Conservation (phyloP, 2,329 filamentous ascomycete genomes). For the Aphanocladium album region DNA sequence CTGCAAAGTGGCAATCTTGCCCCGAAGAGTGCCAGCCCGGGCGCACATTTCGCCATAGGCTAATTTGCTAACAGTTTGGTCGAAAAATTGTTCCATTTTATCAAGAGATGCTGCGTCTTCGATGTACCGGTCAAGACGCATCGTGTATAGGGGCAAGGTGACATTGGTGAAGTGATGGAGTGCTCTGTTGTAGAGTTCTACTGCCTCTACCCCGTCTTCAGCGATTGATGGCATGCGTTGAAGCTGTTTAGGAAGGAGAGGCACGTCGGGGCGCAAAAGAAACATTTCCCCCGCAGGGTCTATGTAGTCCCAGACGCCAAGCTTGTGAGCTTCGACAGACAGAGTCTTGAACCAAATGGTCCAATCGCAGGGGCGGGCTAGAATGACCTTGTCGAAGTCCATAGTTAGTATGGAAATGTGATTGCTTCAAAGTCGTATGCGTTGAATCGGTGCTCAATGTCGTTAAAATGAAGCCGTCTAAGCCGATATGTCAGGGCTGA, state of each 20-base stretch:
- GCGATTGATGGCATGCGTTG: not conserved
- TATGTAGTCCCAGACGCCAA: not conserved
- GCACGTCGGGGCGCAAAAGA: not conserved
- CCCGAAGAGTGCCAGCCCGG: not conserved
- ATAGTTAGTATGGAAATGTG: not conserved
- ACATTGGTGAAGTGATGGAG: not conserved
- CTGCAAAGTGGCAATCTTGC: not conserved
- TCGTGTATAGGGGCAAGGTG: not conserved
- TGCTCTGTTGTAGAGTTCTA: not conserved
- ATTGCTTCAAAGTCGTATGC: not conserved
- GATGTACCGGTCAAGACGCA: not conserved
- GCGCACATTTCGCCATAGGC: not conserved
- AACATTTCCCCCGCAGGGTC: too few species aligned
- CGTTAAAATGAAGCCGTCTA: too few species aligned
- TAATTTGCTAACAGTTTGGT: not conserved
- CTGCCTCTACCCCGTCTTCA: not conserved
- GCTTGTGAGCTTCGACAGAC: not conserved
- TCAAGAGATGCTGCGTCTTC: not conserved
- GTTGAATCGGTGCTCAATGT: not conserved
- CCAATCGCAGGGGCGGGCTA: not conserved
- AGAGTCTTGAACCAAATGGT: not conserved
- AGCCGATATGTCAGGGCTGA: too few species aligned
- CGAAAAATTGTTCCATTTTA: not conserved
- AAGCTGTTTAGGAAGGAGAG: not conserved
- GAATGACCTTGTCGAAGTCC: not conserved